A percentile compares a stretch with the other conserved stretches of the same genome.
Evolutionary conservation across 257 asterid species (phyloP).

Genomic region (Plantago major): DNA sequence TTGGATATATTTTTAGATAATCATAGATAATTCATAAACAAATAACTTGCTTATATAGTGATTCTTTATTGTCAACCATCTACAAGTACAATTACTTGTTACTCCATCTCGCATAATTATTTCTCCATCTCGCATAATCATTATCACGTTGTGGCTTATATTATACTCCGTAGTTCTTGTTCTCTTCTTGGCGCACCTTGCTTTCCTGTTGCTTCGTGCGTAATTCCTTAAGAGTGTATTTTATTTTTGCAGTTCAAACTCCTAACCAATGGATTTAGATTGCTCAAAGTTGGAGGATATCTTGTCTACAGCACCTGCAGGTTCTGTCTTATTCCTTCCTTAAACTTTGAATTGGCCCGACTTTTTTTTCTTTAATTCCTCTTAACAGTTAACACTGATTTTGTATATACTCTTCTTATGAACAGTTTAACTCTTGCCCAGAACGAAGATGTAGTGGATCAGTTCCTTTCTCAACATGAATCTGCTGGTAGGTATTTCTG

Average conservation of each 20-base stretch:
- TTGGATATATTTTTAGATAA: no score
- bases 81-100: no score
- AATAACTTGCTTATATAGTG: no score
- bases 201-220: neutral
- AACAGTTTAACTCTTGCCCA: slow-evolving; percentile 80
- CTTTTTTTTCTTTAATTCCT: slow-evolving; percentile 3
- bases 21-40: neutral
- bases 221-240: neutral
- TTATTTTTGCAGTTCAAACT: slow-evolving; percentile 62
- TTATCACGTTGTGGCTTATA: no score
- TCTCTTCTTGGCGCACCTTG: no score
- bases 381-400: slow-evolving; percentile 1
- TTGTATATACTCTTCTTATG: slow-evolving; percentile 14
- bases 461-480: slow-evolving; percentile 58
- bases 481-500: slow-evolving; percentile 50
- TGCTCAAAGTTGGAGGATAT: slow-evolving; percentile 74
- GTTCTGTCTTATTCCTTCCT: slow-evolving; percentile 27
- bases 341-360: slow-evolving; percentile 1
- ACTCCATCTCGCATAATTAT: no score
- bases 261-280: slow-evolving; percentile 71
- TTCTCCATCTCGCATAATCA: no score
- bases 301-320: slow-evolving; percentile 99
- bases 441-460: slow-evolving; percentile 81
- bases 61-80: no score
- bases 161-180: no score